These are phyloP conservation scores for Pneumocystis murina DNA, from an alignment of 1,139 yeast genomes.

Conservation along the genomic window DNA sequence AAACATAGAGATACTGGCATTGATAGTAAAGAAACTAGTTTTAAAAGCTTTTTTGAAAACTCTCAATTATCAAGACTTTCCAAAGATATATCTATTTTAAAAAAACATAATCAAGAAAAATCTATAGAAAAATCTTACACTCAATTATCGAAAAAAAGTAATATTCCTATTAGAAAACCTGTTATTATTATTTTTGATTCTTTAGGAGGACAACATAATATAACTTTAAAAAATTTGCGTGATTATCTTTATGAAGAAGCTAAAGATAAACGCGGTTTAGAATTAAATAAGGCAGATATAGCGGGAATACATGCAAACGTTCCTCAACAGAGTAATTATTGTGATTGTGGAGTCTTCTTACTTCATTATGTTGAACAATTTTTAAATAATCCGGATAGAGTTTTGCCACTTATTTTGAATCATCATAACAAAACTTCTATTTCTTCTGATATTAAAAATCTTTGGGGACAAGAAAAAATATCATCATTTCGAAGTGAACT, in stretches of 20 bases:
- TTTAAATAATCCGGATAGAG: constrained; percentile 35
- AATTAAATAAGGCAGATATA: constrained; percentile 32
- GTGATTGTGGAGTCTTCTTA: constrained; percentile 92
- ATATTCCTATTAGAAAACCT: constrained; percentile 21
- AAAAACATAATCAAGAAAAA: constrained; percentile 17
- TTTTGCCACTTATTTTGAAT: constrained; percentile 21
- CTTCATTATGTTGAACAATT: constrained; percentile 62
- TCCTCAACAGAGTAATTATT: constrained; percentile 75
- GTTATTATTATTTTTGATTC: constrained; percentile 69
- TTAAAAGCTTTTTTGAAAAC: neutral
- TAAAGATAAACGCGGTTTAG: constrained; percentile 41
- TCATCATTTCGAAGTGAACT: constrained; percentile 11
- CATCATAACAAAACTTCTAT: constrained; percentile 5
- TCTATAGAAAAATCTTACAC: neutral
- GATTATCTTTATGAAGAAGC: constrained; percentile 59
- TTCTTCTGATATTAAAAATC: constrained; percentile 10
- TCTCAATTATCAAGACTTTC: neutral
- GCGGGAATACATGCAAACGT: constrained; percentile 39
- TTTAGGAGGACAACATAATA: constrained; percentile 41
- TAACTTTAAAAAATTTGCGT: constrained; percentile 41
- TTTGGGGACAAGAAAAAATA: constrained; percentile 15
- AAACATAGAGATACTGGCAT: neutral
- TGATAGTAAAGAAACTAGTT: neutral
- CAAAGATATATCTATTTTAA: neutral
- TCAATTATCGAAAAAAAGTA: neutral